phyloP scores from a whole-genome alignment of 306 rosid species.

The Lotus japonicus region DNA sequence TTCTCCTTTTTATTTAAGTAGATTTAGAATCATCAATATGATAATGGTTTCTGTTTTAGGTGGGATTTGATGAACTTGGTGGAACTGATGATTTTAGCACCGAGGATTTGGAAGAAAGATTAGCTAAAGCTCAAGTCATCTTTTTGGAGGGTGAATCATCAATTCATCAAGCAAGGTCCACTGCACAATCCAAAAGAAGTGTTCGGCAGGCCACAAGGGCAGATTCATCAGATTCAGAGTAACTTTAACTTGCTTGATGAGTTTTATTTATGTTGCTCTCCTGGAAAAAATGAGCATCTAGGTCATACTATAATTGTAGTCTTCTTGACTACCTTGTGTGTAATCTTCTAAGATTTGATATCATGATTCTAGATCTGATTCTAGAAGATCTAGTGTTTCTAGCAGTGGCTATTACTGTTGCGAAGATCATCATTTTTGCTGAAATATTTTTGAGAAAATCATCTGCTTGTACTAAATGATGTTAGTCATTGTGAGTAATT shows the following conservation, averaged over 20 bases:
- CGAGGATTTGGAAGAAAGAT: conserved; percentile 81
- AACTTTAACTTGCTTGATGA: conserved; percentile 16
- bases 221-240: conserved; percentile 92
- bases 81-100: conserved; percentile 92
- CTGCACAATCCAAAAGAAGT: conserved; percentile 43
- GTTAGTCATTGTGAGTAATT: conserved; percentile 8
- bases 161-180: conserved; percentile 39
- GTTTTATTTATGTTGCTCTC: neutral
- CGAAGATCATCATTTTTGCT: neutral
- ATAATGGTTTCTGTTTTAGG: conserved; percentile 40
- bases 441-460: neutral
- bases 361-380: conserved; percentile 1
- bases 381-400: neutral
- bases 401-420: neutral
- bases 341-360: neutral
- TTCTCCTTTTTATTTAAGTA: neutral
- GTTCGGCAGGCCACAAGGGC: conserved; percentile 56
- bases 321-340: neutral
- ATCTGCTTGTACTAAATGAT: conserved; percentile 9
- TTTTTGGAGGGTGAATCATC: conserved; percentile 82
- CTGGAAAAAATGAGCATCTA: neutral
- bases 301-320: neutral
- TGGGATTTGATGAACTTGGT: conserved; percentile 95
- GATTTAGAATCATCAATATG: conserved; percentile 1
- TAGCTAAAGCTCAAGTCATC: conserved; percentile 82